Evolutionary conservation across 148 eudicot genomes (phyloP).

Genomic region (Rhododendron ovatum): DNA sequence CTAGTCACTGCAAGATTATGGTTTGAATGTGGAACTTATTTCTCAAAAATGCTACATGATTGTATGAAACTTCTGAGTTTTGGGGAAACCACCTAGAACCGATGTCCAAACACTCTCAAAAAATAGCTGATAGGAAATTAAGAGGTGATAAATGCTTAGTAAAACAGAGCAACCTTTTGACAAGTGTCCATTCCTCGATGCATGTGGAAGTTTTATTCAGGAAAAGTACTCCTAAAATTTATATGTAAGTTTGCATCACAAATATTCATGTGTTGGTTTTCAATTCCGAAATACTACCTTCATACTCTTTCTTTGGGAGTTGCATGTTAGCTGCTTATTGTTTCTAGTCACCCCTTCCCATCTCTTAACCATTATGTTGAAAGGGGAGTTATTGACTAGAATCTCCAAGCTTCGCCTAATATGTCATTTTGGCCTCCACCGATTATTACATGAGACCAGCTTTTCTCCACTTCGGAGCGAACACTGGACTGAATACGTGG

Average conservation of each 20-base stretch:
- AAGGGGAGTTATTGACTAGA: not conserved
- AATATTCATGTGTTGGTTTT: not conserved
- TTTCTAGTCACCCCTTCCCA: not conserved
- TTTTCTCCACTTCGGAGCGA: not conserved
- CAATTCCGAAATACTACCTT: not conserved
- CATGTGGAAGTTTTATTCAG: not conserved
- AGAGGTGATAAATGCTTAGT: not conserved
- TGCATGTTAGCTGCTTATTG: not conserved
- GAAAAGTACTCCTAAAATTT: not conserved
- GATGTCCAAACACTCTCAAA: not conserved
- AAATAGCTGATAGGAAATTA: not conserved
- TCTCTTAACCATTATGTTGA: not conserved
- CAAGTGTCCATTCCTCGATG: not conserved
- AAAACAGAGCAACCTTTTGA: not conserved
- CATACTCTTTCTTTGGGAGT: not conserved
- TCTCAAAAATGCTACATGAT: not conserved
- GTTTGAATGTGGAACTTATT: not conserved
- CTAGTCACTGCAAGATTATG: not conserved
- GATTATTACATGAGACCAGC: not conserved
- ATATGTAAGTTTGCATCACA: not conserved
- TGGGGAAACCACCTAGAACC: not conserved
- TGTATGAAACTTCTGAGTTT: not conserved
- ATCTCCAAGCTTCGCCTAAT: not conserved
- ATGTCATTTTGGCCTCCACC: not conserved
- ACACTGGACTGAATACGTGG: not conserved